Base-by-base conservation (phyloP, 371 early-diverging fungal genomes). In the Fennellomyces sp. region DNA sequence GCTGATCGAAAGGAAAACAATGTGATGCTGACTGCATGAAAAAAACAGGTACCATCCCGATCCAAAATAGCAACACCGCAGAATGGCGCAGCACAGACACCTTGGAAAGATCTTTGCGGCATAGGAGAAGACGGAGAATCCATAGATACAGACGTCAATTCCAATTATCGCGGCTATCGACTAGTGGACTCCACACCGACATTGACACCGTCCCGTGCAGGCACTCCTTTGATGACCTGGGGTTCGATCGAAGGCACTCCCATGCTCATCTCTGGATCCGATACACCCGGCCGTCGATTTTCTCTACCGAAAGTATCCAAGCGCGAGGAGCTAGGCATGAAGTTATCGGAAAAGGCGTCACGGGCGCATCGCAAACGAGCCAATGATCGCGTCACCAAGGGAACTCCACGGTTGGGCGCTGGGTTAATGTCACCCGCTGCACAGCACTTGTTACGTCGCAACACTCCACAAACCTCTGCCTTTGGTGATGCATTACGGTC, bases 161-260 rank as follows among this genome's bases (percentile, higher is more conserved):
- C 29, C 27, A 23, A 47, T 33, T 52, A 59, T 60, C 65, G 79
- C 17, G 91, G 90, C 0, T 90, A 81, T 55, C 65, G 71, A 7
- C 70, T 88, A 26, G 91, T 94, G 0, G 84, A 87, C 13, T 66
- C 88, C 2, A 91, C 94, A 7, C 93, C 93, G 0, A 61, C 83
- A 1, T 66, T 85, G 2, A 80, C 72, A 29, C 91, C 92, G 25
- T 72, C 83, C 2, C 72, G 75, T 27, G 48, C 74, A 39, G 73
- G 70, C 0, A 68, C 76, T 15, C 78, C 78, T 66, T 78, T 90
- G 38, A 87, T 94, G 90, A 94, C 94, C 2, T 94, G 94, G 94
- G 91, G 90, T 47, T 69, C 80, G 1, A 85, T 90, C 47, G 90
- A 88, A 58, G 88, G 85, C 6, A 88, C 87, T 5, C 90, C 90